Conservation (phyloP, 371 early-diverging fungal species). For the Chytridium lagenaria region DNA sequence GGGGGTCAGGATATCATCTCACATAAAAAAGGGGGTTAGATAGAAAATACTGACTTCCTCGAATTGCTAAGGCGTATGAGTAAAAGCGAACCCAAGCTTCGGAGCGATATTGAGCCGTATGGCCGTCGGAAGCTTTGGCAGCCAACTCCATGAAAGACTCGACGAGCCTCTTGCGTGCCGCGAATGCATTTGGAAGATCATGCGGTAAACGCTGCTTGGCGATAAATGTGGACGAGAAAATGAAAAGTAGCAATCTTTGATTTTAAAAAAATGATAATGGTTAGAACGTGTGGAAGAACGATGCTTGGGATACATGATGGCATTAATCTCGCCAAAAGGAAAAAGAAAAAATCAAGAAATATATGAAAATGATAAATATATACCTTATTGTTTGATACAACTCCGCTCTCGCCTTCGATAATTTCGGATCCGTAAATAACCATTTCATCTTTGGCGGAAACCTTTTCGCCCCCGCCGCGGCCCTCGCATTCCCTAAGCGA, state of each 20-base stretch:
- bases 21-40: neutral
- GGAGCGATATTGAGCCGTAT: neutral
- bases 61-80: slow-evolving; percentile 6
- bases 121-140: slow-evolving; percentile 5
- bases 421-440: neutral
- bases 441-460: neutral
- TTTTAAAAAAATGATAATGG: too few relatives aligned
- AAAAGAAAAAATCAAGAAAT: too few relatives aligned
- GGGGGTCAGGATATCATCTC: too few relatives aligned
- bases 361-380: too few relatives aligned
- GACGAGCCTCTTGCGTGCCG: slow-evolving; percentile 20
- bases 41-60: slow-evolving; percentile 20
- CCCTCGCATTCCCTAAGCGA: slow-evolving; percentile 18
- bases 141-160: slow-evolving; percentile 13
- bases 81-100: slow-evolving; percentile 31
- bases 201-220: slow-evolving; percentile 33
- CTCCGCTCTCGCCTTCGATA: neutral
- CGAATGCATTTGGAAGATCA: slow-evolving; percentile 29
- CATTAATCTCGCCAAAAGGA: too few relatives aligned
- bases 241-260: slow-evolving; percentile 26
- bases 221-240: slow-evolving; percentile 28
- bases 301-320: too few relatives aligned
- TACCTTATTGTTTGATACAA: neutral
- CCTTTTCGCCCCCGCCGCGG: slow-evolving; percentile 6
- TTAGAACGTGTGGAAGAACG: too few relatives aligned